Conservation (phyloP, 1,284 basidiomycete genomes). For the Apiotrichum gamsii region DNA sequence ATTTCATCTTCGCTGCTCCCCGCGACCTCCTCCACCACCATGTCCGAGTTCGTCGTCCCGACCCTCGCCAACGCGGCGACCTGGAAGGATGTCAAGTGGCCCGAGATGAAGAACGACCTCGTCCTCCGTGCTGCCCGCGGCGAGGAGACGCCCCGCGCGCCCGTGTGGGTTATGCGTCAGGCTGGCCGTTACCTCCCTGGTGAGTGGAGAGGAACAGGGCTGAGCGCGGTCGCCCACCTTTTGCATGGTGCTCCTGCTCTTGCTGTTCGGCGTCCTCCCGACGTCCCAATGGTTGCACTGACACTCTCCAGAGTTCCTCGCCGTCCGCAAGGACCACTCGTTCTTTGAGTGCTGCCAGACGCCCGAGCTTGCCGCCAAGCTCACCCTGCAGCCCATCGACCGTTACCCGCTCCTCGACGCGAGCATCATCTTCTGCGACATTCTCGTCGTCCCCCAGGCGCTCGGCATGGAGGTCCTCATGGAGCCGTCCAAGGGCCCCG, state of each 20-base stretch:
- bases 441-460: constrained; percentile 91
- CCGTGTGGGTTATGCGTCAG: constrained; percentile 99
- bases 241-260: not conserved
- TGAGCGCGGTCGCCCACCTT: not conserved
- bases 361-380: constrained; percentile 71
- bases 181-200: constrained; percentile 93
- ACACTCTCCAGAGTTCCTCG: constrained; percentile 68
- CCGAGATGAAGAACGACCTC: constrained; percentile 80
- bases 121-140: constrained; percentile 82
- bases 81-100: constrained; percentile 43
- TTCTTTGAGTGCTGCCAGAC: constrained; percentile 92
- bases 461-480: constrained; percentile 91
- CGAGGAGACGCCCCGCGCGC: constrained; percentile 80
- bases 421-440: constrained; percentile 93
- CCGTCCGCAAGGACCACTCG: constrained; percentile 71
- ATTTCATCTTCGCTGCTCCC: no score
- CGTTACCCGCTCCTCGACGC: constrained; percentile 81
- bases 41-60: constrained; percentile 24
- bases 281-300: no score
- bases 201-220: constrained; percentile 47
- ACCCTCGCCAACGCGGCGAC: constrained; percentile 19
- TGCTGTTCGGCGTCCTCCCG: not conserved
- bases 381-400: constrained; percentile 86
- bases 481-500: constrained; percentile 70
- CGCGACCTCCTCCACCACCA: no score